These are phyloP conservation scores for Phalaenopsis aphrodite DNA, from an alignment of 106 monocot species.

Conservation along the genomic window DNA sequence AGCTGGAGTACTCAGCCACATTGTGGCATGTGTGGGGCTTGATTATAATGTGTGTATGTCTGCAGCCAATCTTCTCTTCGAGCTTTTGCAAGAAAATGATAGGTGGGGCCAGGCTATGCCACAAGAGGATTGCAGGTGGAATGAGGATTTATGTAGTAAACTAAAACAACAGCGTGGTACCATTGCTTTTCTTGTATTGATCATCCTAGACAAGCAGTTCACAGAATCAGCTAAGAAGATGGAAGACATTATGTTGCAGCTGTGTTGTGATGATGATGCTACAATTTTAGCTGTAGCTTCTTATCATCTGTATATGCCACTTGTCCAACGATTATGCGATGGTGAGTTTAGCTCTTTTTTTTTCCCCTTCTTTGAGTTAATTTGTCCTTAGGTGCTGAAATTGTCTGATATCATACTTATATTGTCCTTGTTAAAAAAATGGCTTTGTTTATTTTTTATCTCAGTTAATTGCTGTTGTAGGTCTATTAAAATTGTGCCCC, in stretches of 20 bases:
- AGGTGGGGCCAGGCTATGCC: not conserved
- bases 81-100: constrained; percentile 9
- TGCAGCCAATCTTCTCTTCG: constrained; percentile 18
- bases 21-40: constrained; percentile 4
- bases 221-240: constrained; percentile 10
- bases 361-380: not conserved
- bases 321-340: constrained; percentile 12
- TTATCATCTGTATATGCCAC: constrained; percentile 16
- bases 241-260: constrained; percentile 17
- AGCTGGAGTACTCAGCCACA: constrained; percentile 9
- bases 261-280: constrained; percentile 19
- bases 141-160: constrained; percentile 4
- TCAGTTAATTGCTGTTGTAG: too few relatives aligned
- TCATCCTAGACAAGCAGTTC: constrained; percentile 1
- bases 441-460: too few relatives aligned
- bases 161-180: constrained; percentile 7
- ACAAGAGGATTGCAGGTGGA: constrained; percentile 9
- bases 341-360: constrained; percentile 1
- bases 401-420: too few relatives aligned
- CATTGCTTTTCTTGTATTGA: constrained; percentile 12
- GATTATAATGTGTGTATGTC: not conserved
- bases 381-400: not conserved
- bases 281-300: constrained; percentile 12
- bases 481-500: too few relatives aligned
- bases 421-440: too few relatives aligned